Base-by-base conservation (phyloP, 2,329 filamentous ascomycete genomes). In the Penicillium carneum region DNA sequence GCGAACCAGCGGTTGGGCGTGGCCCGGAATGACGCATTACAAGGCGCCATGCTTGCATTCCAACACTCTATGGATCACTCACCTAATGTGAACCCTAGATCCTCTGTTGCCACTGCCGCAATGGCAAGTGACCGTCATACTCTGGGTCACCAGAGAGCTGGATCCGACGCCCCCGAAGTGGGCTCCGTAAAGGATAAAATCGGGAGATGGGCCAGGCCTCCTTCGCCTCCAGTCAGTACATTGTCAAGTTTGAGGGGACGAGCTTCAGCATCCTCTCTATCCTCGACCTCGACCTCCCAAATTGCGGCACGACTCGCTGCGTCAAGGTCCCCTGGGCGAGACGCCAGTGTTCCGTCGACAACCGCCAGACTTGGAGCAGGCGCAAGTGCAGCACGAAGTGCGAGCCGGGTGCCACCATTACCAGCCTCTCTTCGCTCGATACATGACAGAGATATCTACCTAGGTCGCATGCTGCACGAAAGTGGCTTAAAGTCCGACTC, bases 141-240 rank as follows among this genome's bases (percentile, higher is more conserved):
- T 23, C 41, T 50, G 12, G 51, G 48, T 59, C 57, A 50, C 38
- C 56, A 55, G 31, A 62, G 69, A 45, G 61, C 65, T 54, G 69
- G 66, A 42, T 68, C 71, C 3, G 66, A 70, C 10, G 57, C 63
- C n/a, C 76, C 73, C 6, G 72, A 74, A 62, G 67, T 69, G 23
- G 74, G 74, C 23, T 74, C 76, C 5, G 77, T 80, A 42, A 78
- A 65, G 64, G 75, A 77, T 61, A 79, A 74, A 60, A 77, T 79
- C 50, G 74, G 74, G 49, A 69, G 61, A 52, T 77, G 77, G 59
- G 64, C 67, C 26, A 68, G 65, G 52, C 66, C 69, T 26, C 65
- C 66, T 12, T 48, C 68, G 1, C 43, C 60, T 38, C 52, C 63
- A 57, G 18, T 50, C 55, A 59, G 58, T 26, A 54, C 61, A 46